Evolutionary conservation across 164 flowering plant species (phyloP), one percentile per base, ranked within the genome.

Genomic region (Chloranthus sessilifolius): DNA sequence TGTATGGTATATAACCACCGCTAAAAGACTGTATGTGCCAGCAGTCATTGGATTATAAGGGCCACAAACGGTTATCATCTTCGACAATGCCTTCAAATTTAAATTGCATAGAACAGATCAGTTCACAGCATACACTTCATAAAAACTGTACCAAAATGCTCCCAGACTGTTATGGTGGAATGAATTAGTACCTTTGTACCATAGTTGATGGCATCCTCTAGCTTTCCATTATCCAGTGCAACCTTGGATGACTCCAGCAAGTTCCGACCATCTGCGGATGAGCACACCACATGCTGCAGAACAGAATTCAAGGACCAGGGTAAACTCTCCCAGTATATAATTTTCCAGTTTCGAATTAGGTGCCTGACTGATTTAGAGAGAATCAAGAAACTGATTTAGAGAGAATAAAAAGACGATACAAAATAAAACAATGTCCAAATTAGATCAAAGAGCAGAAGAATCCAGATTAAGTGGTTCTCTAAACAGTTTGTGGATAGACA

Each of bases 171-270:
- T 37, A 27, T 5, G 8, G 3, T 10, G 15, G n/a, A 20, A 29
- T 29, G 10, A 15, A 3, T 14, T 20, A 2, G 24, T 75, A 80
- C 96, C 83, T 88, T 88, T 56, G 85, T 83, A 56, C 95, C 96
- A 68, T 55, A 72, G 57, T 63, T 79, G 38, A 88, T 83, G 38
- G 96, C 85, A 68, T 88, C 96, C 60, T 85, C 95, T 19, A 88
- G 78, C 66, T 83, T 88, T 67, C 96, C 96, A 67, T 88, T 88
- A 63, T 88, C 96, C 52, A 88, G 71, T 41, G 96, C 88, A 64
- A 77, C 65, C 69, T 85, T 88, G 15, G 96, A 82, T 34, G 95
- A 83, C 56, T 88, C 96, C 65, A 88, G 53, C 47, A 88, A 59
- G 51, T 72, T 74, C 25, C 96, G 76, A 1, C 95, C 96, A 75